phyloP scores from a whole-genome alignment of 2,329 filamentous ascomycete species.

The Diaporthe helianthi region DNA sequence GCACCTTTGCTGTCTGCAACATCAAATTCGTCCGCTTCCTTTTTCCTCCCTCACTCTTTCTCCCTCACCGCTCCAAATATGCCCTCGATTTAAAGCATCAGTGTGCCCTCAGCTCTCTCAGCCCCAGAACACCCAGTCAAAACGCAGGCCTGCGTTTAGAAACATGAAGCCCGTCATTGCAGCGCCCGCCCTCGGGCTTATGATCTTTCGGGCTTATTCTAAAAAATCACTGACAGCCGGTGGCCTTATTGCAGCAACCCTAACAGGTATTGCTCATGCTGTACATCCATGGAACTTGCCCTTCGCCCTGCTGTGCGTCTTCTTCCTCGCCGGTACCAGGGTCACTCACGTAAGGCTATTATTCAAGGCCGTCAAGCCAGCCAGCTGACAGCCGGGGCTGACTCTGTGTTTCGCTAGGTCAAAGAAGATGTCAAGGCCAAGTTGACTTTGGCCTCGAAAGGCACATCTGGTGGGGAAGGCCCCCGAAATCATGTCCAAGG shows the following conservation, averaged over 20 bases:
- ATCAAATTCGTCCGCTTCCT: neutral
- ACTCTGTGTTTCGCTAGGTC: conserved; percentile 57
- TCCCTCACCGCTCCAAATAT: neutral
- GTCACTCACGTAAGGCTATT: conserved; percentile 74
- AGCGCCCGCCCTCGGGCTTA: conserved; percentile 62
- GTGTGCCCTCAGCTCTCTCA: neutral
- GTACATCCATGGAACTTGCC: conserved; percentile 94
- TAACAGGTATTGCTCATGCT: conserved; percentile 82
- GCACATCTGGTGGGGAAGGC: conserved; percentile 78
- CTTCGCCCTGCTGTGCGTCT: conserved; percentile 82
- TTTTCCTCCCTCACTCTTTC: neutral
- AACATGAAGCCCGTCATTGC: conserved; percentile 66
- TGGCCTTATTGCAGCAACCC: conserved; percentile 74
- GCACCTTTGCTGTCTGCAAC: neutral
- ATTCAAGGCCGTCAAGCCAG: neutral
- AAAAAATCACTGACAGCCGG: conserved; percentile 79
- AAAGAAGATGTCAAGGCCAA: conserved; percentile 86
- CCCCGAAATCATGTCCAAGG: conserved; percentile 84
- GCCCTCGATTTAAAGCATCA: neutral
- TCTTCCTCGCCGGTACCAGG: conserved; percentile 84
- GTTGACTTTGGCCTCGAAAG: conserved; percentile 79
- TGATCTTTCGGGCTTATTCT: conserved; percentile 72
- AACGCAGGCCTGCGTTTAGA: conserved; percentile 3
- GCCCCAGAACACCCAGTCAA: neutral
- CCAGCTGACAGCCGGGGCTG: conserved; percentile 7